Base-by-base conservation (phyloP, 208 protist species). In the Leishmania tropica region DNA sequence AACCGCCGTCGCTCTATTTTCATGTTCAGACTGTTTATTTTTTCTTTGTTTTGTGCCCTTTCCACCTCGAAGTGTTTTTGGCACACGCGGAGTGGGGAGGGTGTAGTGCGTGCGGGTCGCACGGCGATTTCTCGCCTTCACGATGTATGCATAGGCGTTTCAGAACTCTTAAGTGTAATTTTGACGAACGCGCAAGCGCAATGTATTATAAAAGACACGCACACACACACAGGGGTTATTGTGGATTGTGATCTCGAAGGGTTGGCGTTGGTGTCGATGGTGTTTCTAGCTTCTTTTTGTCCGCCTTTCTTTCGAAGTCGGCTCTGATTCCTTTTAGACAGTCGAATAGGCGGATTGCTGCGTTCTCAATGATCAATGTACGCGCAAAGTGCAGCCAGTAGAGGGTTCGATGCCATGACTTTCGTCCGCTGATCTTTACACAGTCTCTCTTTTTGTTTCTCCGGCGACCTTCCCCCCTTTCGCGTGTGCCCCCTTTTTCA, bases 211-310 rank as follows among this genome's bases (percentile, higher is more conserved):
- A 56, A 24, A 47, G 1, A 51, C 47, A 58, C 71, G 58, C 47
- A 37, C 70, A 76, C 72, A 60, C 72, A 76, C 73, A 35, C 51
- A 58, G 51, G 15, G n/a, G 73, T 19, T 62, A 28, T 37, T 76
- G n/a, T 62, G 13, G 35, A 56, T 42, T 76, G 8, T 62, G 31
- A 37, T 62, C 24, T 76, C 53, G 70, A 51, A 35, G 48, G 51
- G 31, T 70, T 84, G 24, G 78, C 37, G n/a, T 48, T 65, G 37
- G 6, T 56, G 68, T 51, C 60, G 77, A 53, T 35, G 11, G 40
- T 68, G 54, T n/a, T 76, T 79, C 48, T 58, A 19, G 67, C 56
- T 54, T 86, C 56, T 80, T 85, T 83, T 62, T 70, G 60, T 78
- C 82, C 75, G 68, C 80, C 45, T 85, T 19, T 75, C 56, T 53